A percentile compares a stretch with the other conserved stretches of the same genome.
phyloP scores from a whole-genome alignment of 768 basidiomycete genomes.

The Auriscalpium vulgare region DNA sequence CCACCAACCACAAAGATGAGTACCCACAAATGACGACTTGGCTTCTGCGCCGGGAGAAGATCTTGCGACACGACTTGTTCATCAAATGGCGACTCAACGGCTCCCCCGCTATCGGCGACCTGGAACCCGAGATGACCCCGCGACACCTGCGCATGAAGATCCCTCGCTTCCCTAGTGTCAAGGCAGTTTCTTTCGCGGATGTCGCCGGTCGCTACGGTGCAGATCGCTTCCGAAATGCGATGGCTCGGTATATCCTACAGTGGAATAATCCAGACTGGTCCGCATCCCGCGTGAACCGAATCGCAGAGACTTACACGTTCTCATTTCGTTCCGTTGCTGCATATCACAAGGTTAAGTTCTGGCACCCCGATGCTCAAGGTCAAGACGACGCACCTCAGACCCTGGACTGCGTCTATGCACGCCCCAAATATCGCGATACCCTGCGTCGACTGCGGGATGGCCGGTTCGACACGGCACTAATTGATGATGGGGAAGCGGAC shows the following conservation, averaged over 20 bases:
- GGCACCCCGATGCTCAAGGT: constrained; percentile 7
- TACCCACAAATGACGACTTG: neutral
- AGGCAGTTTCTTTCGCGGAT: neutral
- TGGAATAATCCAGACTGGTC: constrained; percentile 15
- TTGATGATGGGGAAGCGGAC: constrained; percentile 9
- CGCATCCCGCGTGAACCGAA: constrained; percentile 12
- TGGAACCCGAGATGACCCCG: neutral
- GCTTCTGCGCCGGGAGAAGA: neutral
- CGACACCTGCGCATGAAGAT: neutral
- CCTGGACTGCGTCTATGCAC: constrained; percentile 26
- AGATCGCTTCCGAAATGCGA: neutral
- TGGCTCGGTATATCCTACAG: constrained; percentile 21
- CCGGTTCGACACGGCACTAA: constrained; percentile 29
- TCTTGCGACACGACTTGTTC: neutral
- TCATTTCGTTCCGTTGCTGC: constrained; percentile 21
- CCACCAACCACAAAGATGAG: neutral
- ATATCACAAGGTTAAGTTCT: constrained; percentile 21
- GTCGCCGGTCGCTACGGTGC: neutral
- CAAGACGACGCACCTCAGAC: constrained; percentile 3
- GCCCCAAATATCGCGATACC: constrained; percentile 17
- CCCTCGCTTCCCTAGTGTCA: neutral
- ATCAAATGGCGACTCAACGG: constrained; percentile 14
- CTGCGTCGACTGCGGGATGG: constrained; percentile 13
- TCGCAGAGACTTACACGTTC: constrained; percentile 8
- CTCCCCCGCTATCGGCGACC: constrained; percentile 26